A percentile compares a stretch with the other conserved stretches of the same genome.
Evolutionary conservation across 805 yeast species (phyloP).

Genomic region (Wickerhamomyces rabaulensis): DNA sequence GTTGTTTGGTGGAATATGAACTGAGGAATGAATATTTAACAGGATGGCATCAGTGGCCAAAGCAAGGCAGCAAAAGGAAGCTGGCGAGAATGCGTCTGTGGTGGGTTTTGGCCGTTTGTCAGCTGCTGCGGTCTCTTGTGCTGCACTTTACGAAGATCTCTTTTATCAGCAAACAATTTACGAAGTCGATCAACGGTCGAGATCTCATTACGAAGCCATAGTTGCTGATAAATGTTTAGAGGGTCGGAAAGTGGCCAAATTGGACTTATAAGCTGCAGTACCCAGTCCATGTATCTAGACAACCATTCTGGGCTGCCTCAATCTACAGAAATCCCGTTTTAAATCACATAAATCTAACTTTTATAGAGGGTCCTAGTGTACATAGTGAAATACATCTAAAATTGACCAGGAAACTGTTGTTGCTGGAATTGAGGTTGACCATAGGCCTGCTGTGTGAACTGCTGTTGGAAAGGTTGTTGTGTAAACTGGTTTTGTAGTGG

Average conservation of each 20-base stretch:
- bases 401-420: constrained; percentile 4
- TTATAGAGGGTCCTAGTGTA: not conserved
- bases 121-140: not conserved
- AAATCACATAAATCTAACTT: not conserved
- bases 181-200: no score
- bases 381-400: not conserved
- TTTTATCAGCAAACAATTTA: no score
- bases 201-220: not conserved
- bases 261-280: no score
- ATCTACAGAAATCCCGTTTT: not conserved
- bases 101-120: not conserved
- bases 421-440: constrained; percentile 2
- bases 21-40: no score
- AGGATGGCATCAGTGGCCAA: not conserved
- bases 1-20: not conserved
- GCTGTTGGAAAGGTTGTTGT: constrained; percentile 2
- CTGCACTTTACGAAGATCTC: not conserved
- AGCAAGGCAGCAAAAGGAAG: not conserved
- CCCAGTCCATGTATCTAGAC: no score
- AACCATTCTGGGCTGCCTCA: no score
- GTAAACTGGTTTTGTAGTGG: constrained; percentile 4
- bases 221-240: not conserved
- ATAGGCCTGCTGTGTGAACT: not conserved
- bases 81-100: not conserved
- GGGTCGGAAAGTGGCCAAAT: no score